phyloP scores from a whole-genome alignment of 257 asterid genomes.

The Coffea canephora region DNA sequence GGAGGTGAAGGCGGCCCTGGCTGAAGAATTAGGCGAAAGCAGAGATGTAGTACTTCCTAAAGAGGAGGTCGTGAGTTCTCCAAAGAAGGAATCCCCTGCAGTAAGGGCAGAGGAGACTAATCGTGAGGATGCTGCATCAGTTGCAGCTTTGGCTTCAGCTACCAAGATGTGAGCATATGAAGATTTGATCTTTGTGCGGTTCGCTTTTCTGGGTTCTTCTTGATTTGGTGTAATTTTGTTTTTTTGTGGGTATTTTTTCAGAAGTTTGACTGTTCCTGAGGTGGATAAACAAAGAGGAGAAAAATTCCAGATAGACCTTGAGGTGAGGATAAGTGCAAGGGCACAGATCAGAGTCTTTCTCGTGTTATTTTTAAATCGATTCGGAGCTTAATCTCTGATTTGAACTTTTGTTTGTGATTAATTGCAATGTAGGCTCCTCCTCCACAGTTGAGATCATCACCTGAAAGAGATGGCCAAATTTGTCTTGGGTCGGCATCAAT shows the following conservation, averaged over 20 bases:
- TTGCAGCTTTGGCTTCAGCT: slow-evolving; percentile 28
- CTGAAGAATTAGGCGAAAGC: slow-evolving; percentile 36
- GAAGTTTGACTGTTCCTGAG: slow-evolving; percentile 37
- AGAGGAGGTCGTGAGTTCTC: slow-evolving; percentile 46
- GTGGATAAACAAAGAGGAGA: slow-evolving; percentile 53
- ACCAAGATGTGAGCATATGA: slow-evolving; percentile 51
- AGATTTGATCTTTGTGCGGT: slow-evolving; percentile 12
- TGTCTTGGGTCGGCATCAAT: slow-evolving; percentile 28
- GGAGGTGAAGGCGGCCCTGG: slow-evolving; percentile 34
- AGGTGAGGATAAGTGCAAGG: slow-evolving; percentile 50
- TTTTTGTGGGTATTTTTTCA: slow-evolving; percentile 27
- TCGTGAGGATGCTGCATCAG: slow-evolving; percentile 42
- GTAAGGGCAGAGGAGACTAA: slow-evolving; percentile 38
- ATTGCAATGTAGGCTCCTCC: slow-evolving; percentile 70
- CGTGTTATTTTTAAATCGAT: neutral
- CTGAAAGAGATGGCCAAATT: slow-evolving; percentile 46
- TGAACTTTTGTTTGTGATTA: neutral
- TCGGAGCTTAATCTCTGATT: slow-evolving; percentile 17
- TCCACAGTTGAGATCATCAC: slow-evolving; percentile 60
- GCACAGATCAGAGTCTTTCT: neutral
- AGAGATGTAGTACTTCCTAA: slow-evolving; percentile 32
- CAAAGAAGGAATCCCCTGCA: slow-evolving; percentile 47
- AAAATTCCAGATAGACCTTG: slow-evolving; percentile 91
- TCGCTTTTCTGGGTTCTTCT: slow-evolving; percentile 9
- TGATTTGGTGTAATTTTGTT: slow-evolving; percentile 7